phyloP scores from a whole-genome alignment of 1,284 basidiomycete species.

The Uromyces viciae-fabae region DNA sequence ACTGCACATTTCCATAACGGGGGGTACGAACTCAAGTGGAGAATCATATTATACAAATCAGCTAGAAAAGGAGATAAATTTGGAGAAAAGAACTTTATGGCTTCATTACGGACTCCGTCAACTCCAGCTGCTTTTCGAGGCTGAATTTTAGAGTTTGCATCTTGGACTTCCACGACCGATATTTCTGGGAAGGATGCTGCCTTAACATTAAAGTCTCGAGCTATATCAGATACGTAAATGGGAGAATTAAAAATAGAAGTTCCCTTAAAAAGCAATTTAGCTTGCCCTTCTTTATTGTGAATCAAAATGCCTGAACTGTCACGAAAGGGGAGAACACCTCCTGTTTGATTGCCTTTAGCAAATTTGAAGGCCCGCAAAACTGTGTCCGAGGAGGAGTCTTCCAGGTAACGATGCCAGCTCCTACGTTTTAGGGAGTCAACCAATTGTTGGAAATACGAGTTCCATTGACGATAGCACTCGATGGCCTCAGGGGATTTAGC shows the following conservation, averaged over 20 bases:
- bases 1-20: too few relatives aligned
- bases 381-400: not conserved
- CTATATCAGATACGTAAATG: not conserved
- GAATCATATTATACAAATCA: not conserved
- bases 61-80: not conserved
- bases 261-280: not conserved
- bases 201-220: not conserved
- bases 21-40: too few relatives aligned
- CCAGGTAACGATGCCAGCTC: not conserved
- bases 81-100: not conserved
- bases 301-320: not conserved
- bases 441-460: not conserved
- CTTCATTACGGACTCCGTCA: slow-evolving; percentile 12
- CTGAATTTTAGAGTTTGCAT: not conserved
- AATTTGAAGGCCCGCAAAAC: not conserved
- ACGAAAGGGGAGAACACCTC: not conserved
- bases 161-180: not conserved
- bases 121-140: not conserved
- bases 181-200: not conserved
- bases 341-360: not conserved
- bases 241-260: not conserved
- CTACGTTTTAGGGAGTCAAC: not conserved
- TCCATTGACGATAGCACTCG: slow-evolving; percentile 6
- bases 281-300: not conserved
- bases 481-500: not conserved